phyloP scores from a whole-genome alignment of 495 filamentous ascomycete species.

The Neurospora sp. region DNA sequence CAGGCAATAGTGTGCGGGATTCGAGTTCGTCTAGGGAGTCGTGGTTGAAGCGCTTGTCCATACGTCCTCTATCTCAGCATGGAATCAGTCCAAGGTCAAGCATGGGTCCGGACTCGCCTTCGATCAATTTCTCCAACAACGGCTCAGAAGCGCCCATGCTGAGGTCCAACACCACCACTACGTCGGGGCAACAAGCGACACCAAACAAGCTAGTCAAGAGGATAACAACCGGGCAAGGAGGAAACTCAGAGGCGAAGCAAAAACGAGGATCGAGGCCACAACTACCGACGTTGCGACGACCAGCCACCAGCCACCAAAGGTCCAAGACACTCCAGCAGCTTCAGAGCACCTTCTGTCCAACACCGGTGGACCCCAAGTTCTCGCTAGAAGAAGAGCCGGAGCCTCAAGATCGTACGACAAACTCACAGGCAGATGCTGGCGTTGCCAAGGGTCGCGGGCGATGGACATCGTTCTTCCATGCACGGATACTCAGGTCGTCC shows the following conservation, averaged over 20 bases:
- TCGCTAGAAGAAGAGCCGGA: conserved; percentile 23
- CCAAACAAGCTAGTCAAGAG: conserved; percentile 91
- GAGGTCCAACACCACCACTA: conserved; percentile 21
- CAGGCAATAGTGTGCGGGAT: conserved; percentile 31
- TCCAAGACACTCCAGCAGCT: conserved; percentile 58
- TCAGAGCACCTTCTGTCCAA: conserved; percentile 16
- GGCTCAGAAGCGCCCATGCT: conserved; percentile 60
- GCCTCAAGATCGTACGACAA: conserved; percentile 8
- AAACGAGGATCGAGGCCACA: conserved; percentile 41
- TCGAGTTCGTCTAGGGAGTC: conserved; percentile 51
- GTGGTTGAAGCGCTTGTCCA: conserved; percentile 70
- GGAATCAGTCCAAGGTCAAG: conserved; percentile 53
- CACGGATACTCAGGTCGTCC: conserved; percentile 8
- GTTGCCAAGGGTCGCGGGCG: conserved; percentile 13
- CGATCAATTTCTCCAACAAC: conserved; percentile 55
- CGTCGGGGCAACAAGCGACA: conserved; percentile 27
- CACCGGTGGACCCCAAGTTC: conserved; percentile 11
- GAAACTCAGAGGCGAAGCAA: conserved; percentile 26
- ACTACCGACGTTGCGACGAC: conserved; percentile 54
- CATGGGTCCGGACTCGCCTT: conserved; percentile 56
- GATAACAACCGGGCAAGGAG: conserved; percentile 47
- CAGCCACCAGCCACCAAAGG: conserved; percentile 81
- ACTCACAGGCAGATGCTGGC: conserved; percentile 5
- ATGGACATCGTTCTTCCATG: conserved; percentile 42
- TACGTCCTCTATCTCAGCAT: conserved; percentile 58